Percentiles rank a stretch among this genome's conserved stretches.
These are phyloP conservation scores for Phytophthora parvispora DNA, from an alignment of 352 stramenopile genomes.

Conservation along the genomic window DNA sequence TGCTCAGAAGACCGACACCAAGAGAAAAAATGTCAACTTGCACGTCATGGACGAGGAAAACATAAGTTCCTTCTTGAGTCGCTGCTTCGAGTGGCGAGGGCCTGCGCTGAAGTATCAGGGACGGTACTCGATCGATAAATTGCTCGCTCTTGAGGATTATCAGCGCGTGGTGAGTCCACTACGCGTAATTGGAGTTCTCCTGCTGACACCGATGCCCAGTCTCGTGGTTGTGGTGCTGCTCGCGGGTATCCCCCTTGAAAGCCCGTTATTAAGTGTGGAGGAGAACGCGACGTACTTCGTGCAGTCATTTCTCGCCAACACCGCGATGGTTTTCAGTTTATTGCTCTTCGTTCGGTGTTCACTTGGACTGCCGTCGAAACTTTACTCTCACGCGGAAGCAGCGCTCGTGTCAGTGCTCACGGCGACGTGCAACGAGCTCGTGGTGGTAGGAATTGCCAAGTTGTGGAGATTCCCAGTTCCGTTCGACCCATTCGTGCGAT, in stretches of 20 bases:
- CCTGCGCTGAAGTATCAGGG: conserved; percentile 11
- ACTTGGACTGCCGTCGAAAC: conserved; percentile 8
- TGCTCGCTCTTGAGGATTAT: conserved; percentile 30
- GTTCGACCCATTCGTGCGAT: conserved; percentile 4
- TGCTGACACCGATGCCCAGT: conserved; percentile 16
- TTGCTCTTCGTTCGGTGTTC: conserved; percentile 17
- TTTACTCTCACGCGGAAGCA: conserved; percentile 21
- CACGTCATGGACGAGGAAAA: not conserved
- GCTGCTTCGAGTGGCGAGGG: not conserved
- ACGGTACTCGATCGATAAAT: conserved; percentile 31
- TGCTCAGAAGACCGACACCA: not conserved
- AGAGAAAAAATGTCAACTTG: not conserved
- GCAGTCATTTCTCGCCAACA: conserved; percentile 13
- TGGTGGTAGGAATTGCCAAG: conserved; percentile 7
- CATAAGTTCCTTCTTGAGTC: not conserved
- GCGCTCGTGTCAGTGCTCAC: conserved; percentile 7
- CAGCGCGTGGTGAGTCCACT: conserved; percentile 6
- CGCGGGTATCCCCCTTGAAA: conserved; percentile 14
- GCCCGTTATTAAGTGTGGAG: not conserved
- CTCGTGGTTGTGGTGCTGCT: conserved; percentile 11
- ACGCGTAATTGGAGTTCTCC: conserved; percentile 18
- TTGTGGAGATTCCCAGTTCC: conserved; percentile 26
- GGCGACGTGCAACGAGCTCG: conserved; percentile 7
- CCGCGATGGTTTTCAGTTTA: conserved; percentile 12
- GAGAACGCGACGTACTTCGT: conserved; percentile 12